Conservation (phyloP, 345 rosid genomes). For the Trapa bicornis region DNA sequence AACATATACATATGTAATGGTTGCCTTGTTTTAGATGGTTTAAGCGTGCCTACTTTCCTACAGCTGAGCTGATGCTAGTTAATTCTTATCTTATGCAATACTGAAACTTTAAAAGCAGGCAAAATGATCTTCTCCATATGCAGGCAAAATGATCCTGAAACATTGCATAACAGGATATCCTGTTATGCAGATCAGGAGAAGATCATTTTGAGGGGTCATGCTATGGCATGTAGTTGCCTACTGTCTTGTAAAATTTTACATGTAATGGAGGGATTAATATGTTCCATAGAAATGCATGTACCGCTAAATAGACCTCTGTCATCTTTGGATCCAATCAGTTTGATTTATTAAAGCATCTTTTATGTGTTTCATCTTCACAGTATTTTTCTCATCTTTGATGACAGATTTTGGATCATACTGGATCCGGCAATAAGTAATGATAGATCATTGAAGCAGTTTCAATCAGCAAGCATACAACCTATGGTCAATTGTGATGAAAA, state of each 20-base stretch:
- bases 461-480: constrained; percentile 30
- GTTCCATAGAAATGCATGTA: background rate
- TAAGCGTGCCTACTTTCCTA: background rate
- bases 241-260: background rate
- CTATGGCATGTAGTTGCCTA: background rate
- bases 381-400: constrained; percentile 6
- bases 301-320: background rate
- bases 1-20: background rate
- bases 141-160: background rate
- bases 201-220: background rate
- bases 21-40: background rate
- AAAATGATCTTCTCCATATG: background rate
- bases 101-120: background rate
- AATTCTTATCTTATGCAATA: background rate
- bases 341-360: background rate
- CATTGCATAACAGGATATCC: background rate
- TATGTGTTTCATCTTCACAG: background rate
- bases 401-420: constrained; percentile 51
- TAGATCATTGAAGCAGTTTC: constrained; percentile 22
- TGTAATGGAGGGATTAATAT: background rate
- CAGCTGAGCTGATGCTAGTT: background rate
- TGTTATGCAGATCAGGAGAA: background rate
- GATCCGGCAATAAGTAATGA: constrained; percentile 27
- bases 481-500: constrained; percentile 51
- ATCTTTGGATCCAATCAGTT: background rate